phyloP scores from a whole-genome alignment of 192 early-diverging fungal genomes.

The Mortierella antarctica region DNA sequence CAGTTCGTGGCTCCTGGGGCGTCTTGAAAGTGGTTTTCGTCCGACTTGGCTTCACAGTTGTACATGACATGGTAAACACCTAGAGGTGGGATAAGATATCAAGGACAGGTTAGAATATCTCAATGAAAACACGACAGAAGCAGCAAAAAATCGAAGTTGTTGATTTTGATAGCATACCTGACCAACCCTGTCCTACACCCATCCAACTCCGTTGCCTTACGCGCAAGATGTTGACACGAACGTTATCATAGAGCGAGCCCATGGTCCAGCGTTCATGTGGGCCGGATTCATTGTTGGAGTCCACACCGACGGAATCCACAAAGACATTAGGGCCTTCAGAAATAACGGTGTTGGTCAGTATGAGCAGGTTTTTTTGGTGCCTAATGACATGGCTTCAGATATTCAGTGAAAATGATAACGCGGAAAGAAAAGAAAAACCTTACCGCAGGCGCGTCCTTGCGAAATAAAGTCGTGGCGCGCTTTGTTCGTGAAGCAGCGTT shows the following conservation, averaged over 20 bases:
- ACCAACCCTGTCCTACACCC: constrained; percentile 50
- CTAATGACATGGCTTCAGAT: no score
- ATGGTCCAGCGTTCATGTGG: constrained; percentile 50
- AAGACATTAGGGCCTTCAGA: constrained; percentile 40
- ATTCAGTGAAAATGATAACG: no score
- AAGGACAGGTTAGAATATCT: no score
- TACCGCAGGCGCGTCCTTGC: constrained; percentile 41
- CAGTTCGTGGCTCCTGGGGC: constrained; percentile 36
- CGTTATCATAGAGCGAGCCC: constrained; percentile 43
- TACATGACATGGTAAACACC: constrained; percentile 48
- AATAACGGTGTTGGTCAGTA: no score
- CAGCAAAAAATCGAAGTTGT: no score
- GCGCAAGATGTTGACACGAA: constrained; percentile 31
- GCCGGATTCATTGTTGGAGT: constrained; percentile 42
- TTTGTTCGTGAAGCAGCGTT: constrained; percentile 45
- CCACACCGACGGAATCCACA: constrained; percentile 36
- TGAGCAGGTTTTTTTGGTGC: no score
- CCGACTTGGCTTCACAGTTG: constrained; percentile 13
- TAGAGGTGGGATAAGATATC: background rate
- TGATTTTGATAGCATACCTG: constrained; percentile 7
- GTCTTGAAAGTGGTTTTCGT: constrained; percentile 46
- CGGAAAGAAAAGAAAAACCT: background rate
- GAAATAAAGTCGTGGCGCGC: constrained; percentile 51
- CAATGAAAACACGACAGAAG: no score
- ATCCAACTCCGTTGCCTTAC: constrained; percentile 40